Base-by-base conservation (phyloP, 805 yeast genomes). In the Pachysolen tannophilus region DNA sequence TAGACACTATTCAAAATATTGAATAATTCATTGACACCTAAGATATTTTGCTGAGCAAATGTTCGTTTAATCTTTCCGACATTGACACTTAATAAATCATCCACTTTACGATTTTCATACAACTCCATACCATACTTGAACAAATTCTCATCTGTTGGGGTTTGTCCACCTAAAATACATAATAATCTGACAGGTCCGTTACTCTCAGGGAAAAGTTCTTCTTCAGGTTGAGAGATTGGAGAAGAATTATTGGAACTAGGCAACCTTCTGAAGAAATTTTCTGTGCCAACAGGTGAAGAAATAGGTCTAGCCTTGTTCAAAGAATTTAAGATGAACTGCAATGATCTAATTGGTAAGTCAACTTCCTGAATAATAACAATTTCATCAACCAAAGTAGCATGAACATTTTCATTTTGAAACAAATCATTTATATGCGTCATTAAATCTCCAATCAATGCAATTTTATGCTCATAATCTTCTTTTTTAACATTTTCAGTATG, bases 371-470 rank as follows among this genome's bases (percentile, higher is more conserved):
- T 78, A 31, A 81, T 75, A 6, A 87, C 78, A 28, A 77, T 72
- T 43, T 76, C 73, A 41, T 76, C 71, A 38, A 82, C 76, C 29
- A 83, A 62, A 21, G 81, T 75, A 2, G 96, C 95, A 56, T 86
- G 95, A 13, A 88, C 67, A 26, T 74, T 74, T 33, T 67, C 69
- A 13, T 69, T 72, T 11, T 71, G 68, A 51, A 75, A 82, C 21
- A 80, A 61, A 31, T 81, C 92, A 56, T 90, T 87, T 37, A 88
- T 75, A 54, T 86, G 87, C 17, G 88, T 78, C 31, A 88, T 78
- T 38, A 82, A 71, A 47, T 87, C 96, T 32, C 97, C 96, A 59
- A 85, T 72, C 14, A 79, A 69, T 31, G 78, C 67, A 20, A 69
- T 56, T 34, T 77, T 75, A 47, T 94, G 72, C 33, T 79, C 85